Conservation (phyloP, 495 filamentous ascomycete genomes). For the Talaromyces stipitatus region DNA sequence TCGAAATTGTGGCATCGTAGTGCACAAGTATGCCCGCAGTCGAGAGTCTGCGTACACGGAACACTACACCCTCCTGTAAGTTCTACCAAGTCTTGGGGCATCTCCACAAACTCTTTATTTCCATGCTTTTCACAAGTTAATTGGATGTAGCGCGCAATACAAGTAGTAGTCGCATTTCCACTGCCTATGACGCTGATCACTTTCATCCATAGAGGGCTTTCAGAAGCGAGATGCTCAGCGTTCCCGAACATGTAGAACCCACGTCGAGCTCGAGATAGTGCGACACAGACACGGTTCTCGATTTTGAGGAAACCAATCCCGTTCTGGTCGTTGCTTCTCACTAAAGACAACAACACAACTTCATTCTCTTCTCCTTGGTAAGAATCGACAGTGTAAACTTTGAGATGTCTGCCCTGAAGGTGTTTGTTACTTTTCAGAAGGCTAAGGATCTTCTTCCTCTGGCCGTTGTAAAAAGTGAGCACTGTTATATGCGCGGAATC, state of each 20-base stretch:
- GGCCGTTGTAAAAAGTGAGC: conserved; percentile 87
- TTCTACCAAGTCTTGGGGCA: conserved; percentile 41
- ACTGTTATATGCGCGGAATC: conserved; percentile 60
- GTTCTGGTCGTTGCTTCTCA: conserved; percentile 55
- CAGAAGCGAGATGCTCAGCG: conserved; percentile 38
- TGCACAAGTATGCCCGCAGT: conserved; percentile 34
- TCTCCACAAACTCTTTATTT: conserved; percentile 19
- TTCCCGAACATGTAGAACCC: conserved; percentile 91
- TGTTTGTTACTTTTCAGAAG: conserved; percentile 42
- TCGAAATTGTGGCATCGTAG: conserved; percentile 33
- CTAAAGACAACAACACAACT: conserved; percentile 74
- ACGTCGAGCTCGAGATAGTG: conserved; percentile 75
- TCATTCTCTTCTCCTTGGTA: conserved; percentile 96
- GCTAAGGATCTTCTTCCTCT: conserved; percentile 56
- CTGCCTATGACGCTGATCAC: conserved; percentile 28
- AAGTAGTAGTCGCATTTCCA: conserved; percentile 7
- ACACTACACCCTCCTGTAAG: conserved; percentile 40
- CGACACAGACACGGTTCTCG: conserved; percentile 77
- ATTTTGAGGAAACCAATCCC: conserved; percentile 65
- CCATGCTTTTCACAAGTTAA: conserved; percentile 34
- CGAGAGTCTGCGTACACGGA: conserved; percentile 22
- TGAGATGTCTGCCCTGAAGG: conserved; percentile 44
- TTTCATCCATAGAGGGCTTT: conserved; percentile 26
- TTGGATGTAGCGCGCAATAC: conserved; percentile 28
- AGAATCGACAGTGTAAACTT: conserved; percentile 80